phyloP scores from a whole-genome alignment of 2,329 filamentous ascomycete species.

The Xylaria polymorpha region DNA sequence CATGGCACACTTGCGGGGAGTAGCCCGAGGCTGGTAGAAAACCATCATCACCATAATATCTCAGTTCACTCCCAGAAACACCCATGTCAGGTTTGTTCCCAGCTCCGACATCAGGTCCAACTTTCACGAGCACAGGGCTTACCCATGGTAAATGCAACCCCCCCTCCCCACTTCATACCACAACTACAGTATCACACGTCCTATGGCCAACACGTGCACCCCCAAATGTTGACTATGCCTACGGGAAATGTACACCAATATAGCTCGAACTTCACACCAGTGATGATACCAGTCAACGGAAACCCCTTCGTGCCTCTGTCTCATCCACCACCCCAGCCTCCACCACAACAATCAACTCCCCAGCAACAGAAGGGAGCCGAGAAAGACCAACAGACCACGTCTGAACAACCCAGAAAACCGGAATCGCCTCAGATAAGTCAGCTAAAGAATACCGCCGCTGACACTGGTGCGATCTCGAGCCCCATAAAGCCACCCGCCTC shows the following conservation, averaged over 20 bases:
- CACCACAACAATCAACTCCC: conserved; percentile 3
- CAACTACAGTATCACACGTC: conserved; percentile 42
- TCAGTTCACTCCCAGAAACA: conserved; percentile 40
- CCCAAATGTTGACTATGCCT: conserved; percentile 46
- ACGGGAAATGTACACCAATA: conserved; percentile 42
- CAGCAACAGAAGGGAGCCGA: conserved; percentile 2
- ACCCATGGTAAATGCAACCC: conserved; percentile 42
- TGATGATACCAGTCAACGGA: conserved; percentile 46
- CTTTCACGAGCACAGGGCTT: conserved; percentile 45
- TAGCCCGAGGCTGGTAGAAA: conserved; percentile 20
- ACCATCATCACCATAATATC: conserved; percentile 24
- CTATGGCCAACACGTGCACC: conserved; percentile 44
- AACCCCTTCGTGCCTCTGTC: conserved; percentile 39
- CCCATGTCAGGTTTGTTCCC: conserved; percentile 48
- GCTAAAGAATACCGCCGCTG: neutral
- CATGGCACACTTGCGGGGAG: conserved; percentile 19
- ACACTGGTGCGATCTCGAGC: conserved; percentile 25
- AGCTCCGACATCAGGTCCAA: conserved; percentile 48
- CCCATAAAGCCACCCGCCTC: conserved; percentile 43
- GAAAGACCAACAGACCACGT: conserved; percentile 2
- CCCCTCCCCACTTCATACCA: conserved; percentile 43
- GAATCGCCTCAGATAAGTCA: conserved; percentile 7
- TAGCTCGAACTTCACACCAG: conserved; percentile 40
- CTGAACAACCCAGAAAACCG: conserved; percentile 1
- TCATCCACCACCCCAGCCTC: conserved; percentile 27